Percentiles rank a stretch among this genome's conserved stretches.
Evolutionary conservation across 768 basidiomycete genomes (phyloP).

Genomic region (Rhodotorula kratochvilovae): DNA sequence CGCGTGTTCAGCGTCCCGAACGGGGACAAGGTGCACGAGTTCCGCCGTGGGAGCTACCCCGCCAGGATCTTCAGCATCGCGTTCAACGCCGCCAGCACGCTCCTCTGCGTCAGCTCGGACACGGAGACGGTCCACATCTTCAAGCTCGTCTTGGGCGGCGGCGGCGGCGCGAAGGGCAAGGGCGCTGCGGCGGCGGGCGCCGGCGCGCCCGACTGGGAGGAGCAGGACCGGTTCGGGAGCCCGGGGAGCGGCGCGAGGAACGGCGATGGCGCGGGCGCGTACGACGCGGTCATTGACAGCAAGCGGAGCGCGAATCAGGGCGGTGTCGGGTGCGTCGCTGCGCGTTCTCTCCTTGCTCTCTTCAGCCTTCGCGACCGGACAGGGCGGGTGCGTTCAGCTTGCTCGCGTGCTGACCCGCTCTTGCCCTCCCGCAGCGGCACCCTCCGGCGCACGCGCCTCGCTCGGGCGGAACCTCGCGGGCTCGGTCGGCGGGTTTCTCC

Average conservation of each 20-base stretch:
- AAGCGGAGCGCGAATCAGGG: constrained; percentile 57
- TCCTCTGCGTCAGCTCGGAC: constrained; percentile 86
- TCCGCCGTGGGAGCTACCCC: constrained; percentile 81
- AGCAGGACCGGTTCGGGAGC: constrained; percentile 32
- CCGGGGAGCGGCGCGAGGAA: constrained; percentile 45
- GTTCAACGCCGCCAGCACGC: constrained; percentile 74
- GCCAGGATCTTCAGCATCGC: constrained; percentile 76
- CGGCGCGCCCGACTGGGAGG: constrained; percentile 40
- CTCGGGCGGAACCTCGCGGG: constrained; percentile 69
- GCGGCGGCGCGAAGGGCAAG: neutral
- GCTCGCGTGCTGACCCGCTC: too few relatives aligned
- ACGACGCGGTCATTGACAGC: constrained; percentile 75
- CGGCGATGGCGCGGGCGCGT: constrained; percentile 54
- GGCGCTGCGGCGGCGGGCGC: constrained; percentile 44
- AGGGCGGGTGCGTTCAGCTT: too few relatives aligned
- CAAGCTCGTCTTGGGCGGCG: constrained; percentile 54
- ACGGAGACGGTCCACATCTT: constrained; percentile 97
- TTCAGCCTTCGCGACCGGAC: too few relatives aligned
- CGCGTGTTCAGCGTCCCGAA: constrained; percentile 86
- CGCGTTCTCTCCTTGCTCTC: too few relatives aligned
- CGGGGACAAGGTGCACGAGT: constrained; percentile 91
- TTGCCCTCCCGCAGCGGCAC: constrained; percentile 26
- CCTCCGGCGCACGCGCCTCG: constrained; percentile 65
- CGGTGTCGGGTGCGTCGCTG: constrained; percentile 17
- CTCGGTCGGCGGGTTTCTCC: constrained; percentile 71